A percentile compares a stretch with the other conserved stretches of the same genome.
Conservation (phyloP, 2,329 filamentous ascomycete species). For the Venturia nashicola region DNA sequence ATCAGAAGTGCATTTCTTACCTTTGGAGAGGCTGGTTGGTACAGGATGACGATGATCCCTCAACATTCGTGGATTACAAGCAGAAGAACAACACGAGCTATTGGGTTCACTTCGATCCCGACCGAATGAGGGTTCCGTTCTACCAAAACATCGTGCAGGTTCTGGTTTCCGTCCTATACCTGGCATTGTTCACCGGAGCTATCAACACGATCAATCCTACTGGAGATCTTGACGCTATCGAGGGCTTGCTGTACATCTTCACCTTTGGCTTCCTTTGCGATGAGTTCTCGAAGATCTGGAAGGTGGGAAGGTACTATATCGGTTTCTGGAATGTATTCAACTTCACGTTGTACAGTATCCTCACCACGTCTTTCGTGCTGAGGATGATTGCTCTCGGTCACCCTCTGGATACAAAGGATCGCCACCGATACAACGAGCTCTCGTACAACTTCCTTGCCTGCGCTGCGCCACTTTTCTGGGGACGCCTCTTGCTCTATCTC, state of each 20-base stretch:
- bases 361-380: conserved; percentile 66
- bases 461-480: conserved; percentile 94
- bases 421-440: conserved; percentile 58
- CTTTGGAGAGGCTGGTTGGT: conserved; percentile 94
- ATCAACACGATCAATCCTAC: conserved; percentile 87
- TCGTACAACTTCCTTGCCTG: conserved; percentile 94
- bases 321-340: conserved; percentile 98
- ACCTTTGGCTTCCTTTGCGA: conserved; percentile 85
- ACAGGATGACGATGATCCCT: conserved; percentile 86
- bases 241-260: conserved; percentile 79
- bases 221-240: conserved; percentile 73
- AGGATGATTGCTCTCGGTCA: conserved; percentile 68
- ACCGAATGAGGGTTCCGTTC: conserved; percentile 81
- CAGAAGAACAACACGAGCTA: conserved; percentile 69
- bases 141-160: conserved; percentile 91
- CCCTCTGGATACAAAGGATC: conserved; percentile 32
- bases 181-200: conserved; percentile 74
- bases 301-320: conserved; percentile 81
- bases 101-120: conserved; percentile 76
- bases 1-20: conserved; percentile 88
- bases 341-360: conserved; percentile 62
- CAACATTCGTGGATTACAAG: conserved; percentile 80
- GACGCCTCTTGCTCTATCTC: conserved; percentile 78
- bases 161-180: conserved; percentile 68
- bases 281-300: conserved; percentile 81